Conservation (phyloP, 2,329 filamentous ascomycete genomes). For the Fusarium gaditjirri region DNA sequence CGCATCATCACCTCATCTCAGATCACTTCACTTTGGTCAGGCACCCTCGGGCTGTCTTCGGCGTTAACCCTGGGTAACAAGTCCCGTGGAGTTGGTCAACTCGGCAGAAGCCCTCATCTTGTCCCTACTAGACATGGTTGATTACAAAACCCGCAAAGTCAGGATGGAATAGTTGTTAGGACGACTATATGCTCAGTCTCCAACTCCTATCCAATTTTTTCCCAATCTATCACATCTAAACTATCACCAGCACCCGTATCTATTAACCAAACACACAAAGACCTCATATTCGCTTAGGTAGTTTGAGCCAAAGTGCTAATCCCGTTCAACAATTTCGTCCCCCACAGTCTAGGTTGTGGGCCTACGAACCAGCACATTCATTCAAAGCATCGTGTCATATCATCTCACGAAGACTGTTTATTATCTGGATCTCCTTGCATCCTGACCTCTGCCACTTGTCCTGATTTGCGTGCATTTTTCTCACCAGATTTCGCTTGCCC, state of each 20-base stretch:
- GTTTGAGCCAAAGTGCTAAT: constrained; percentile 14
- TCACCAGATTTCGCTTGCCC: constrained; percentile 4
- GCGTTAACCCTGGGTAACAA: not conserved
- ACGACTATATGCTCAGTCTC: constrained; percentile 18
- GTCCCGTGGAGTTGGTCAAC: not conserved
- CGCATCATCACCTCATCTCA: constrained; percentile 13
- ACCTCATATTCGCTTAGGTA: constrained; percentile 22
- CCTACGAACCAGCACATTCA: constrained; percentile 8
- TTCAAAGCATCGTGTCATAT: constrained; percentile 24
- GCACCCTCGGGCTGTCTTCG: constrained; percentile 5
- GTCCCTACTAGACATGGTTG: constrained; percentile 20
- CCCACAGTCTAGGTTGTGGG: constrained; percentile 26
- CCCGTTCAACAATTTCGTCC: constrained; percentile 19
- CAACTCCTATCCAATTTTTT: not conserved
- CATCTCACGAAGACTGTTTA: not conserved
- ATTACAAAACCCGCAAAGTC: constrained; percentile 34
- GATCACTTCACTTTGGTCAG: not conserved
- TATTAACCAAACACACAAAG: constrained; percentile 19
- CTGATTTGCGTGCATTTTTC: not conserved
- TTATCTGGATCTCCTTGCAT: not conserved
- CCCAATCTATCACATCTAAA: not conserved
- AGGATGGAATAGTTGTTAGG: constrained; percentile 29
- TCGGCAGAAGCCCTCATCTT: constrained; percentile 11
- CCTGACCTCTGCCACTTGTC: not conserved
- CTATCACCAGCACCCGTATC: not conserved